Base-by-base conservation (phyloP, 257 asterid species). In the Lantana camara region DNA sequence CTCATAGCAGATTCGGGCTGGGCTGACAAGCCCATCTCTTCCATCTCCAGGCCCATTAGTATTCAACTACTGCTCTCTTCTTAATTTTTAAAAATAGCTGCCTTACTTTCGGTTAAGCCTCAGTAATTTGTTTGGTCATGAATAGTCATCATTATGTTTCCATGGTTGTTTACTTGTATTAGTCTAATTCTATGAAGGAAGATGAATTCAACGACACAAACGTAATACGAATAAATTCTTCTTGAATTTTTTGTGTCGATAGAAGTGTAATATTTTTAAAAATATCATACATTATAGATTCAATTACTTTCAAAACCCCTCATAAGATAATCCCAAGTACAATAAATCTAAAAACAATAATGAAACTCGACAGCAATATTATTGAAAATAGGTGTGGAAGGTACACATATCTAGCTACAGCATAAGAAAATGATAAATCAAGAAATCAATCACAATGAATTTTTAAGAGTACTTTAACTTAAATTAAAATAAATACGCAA, bases 1-100 rank as follows among this genome's bases (percentile, higher is more conserved):
- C 64, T 83, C 60, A 45, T 86, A n/a, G 90, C 90, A 35, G 75
- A 68, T 41, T 77, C 90, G 4, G 76, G 81, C 9, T 86, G 87
- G 87, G 79, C 85, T 0, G 80, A 79, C 27, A 48, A 50, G 1
- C 91, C 85, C 2, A 27, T 77, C 24, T 52, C 88, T 29, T 61
- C 76, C 45, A 68, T 83, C 19, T 80, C 84, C 78, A 82, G 90
- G 58, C 95, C 95, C 9, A 15, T 81, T 58, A 73, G 80, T 34
- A 66, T 86, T 62, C 76, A 69, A 49, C 59, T 73, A 49, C 73
- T 85, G 35, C 61, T 72, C 34, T 41, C 77, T n/a, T n/a, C n/a
- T 68, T 38, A 55, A 17, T 21, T 24, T 60, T 27, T 27, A 2
- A 27, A 29, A 44, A 1, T 24, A 44, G 15, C n/a, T n/a, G n/a